Base-by-base conservation (phyloP, 257 asterid genomes). In the Solanum paucissectum region DNA sequence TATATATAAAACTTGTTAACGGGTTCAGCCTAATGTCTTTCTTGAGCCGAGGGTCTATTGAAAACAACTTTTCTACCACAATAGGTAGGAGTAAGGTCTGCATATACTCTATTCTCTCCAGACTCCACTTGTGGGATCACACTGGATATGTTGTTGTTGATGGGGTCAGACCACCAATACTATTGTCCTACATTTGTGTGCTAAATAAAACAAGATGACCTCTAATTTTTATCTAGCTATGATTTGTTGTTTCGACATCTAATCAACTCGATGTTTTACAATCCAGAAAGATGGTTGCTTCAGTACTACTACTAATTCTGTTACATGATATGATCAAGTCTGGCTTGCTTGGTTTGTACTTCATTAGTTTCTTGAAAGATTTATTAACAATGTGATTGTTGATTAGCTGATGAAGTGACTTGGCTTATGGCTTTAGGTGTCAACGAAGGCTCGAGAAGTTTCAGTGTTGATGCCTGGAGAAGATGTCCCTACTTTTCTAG, bases 401-500 rank as follows among this genome's bases (percentile, higher is more conserved):
- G 34, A 12, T 66, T 66, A 66, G 9, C 73, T 66, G 18, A 66
- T 25, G 73, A 66, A 25, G 4, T 10, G 34, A 42, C 79, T 46
- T 21, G 42, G 44, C 38, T 87, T 11, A 29, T 34, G 1, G 5
- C 20, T 55, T 66, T 94, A 95, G 99, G 25, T 93, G 68, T 88
- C 94, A 0, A 87, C 84, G 6, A 92, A 89, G 36, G 98, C 98
- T 2, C 93, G 91, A 92, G 99, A 96, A 90, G 94, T 94, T 11
- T 93, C 98, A 3, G 99, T 96, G 86, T 73, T 96, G 88, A 96
- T 96, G 99, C 99, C 99, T 1, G 99, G 99, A 37, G 91, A 96
- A 83, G 92, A 84, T 1, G 85, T 93, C 55, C 98, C 99, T 25
- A 96, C 98, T 20, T 96, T 95, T 38, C 93, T 96, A 5, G 99